These are phyloP conservation scores for Auricularia sp. DNA, from an alignment of 768 basidiomycete species.

Conservation along the genomic window DNA sequence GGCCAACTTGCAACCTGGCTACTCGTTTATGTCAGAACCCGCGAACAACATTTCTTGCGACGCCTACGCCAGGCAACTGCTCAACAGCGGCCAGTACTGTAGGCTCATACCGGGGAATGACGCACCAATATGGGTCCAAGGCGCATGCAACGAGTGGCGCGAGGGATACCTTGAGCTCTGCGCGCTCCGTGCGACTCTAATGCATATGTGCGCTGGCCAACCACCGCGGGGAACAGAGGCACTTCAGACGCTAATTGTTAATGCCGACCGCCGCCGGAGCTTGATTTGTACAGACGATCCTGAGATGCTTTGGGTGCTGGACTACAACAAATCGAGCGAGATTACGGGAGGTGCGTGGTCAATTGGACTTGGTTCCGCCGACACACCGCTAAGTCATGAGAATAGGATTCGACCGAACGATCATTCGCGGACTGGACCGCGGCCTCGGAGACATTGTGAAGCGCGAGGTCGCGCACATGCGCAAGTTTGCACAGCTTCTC, in stretches of 20 bases:
- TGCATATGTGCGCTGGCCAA: not conserved
- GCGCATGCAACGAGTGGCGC: not conserved
- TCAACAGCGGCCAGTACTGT: not conserved
- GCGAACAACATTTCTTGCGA: not conserved
- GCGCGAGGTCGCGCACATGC: not conserved
- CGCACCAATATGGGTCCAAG: too few species aligned
- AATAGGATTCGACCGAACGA: not conserved
- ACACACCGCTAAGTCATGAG: too few species aligned
- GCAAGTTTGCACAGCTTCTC: not conserved
- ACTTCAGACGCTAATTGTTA: not conserved
- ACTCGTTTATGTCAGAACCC: not conserved
- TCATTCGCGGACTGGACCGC: not conserved
- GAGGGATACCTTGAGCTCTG: not conserved
- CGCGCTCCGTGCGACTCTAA: not conserved
- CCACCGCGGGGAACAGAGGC: not conserved
- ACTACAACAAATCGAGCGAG: not conserved
- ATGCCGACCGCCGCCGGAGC: not conserved
- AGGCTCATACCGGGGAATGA: not conserved
- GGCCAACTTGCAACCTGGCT: not conserved
- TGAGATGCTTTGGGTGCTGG: not conserved
- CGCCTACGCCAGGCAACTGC: not conserved
- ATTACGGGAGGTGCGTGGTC: not conserved
- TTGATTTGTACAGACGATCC: not conserved
- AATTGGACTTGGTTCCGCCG: too few species aligned
- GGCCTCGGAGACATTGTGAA: not conserved